phyloP scores from a whole-genome alignment of 495 filamentous ascomycete species.

The Polyplosphaeria fusca region DNA sequence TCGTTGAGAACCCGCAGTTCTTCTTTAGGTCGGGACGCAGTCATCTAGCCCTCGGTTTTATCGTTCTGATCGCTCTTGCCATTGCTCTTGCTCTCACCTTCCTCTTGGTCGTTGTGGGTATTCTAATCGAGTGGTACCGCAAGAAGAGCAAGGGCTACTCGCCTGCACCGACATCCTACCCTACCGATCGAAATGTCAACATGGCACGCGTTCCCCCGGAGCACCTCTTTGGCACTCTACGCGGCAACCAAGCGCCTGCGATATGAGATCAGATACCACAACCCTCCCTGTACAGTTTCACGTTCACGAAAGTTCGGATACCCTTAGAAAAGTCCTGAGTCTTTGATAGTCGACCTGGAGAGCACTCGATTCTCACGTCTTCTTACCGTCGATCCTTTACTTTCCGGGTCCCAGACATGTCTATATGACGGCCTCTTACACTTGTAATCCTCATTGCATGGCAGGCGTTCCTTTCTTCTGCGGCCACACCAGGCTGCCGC shows the following conservation, averaged over 20 bases:
- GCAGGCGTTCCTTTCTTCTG: not conserved
- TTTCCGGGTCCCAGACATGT: not conserved
- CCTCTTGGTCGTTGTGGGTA: constrained; percentile 78
- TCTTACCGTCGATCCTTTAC: constrained; percentile 18
- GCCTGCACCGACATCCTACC: constrained; percentile 69
- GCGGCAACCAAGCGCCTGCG: constrained; percentile 16
- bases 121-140: constrained; percentile 78
- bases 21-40: constrained; percentile 53
- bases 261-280: constrained; percentile 15
- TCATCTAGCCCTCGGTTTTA: constrained; percentile 74
- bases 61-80: constrained; percentile 89
- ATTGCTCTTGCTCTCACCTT: constrained; percentile 84
- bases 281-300: constrained; percentile 6
- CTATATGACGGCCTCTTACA: constrained; percentile 5
- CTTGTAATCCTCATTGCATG: constrained; percentile 2
- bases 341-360: not conserved
- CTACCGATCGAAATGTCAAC: constrained; percentile 66
- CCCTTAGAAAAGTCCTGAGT: not conserved
- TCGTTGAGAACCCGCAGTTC: constrained; percentile 66
- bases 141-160: constrained; percentile 83
- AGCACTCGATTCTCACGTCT: not conserved
- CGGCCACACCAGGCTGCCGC: too few relatives aligned
- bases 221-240: constrained; percentile 59
- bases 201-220: constrained; percentile 78
- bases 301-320: not conserved